Evolutionary conservation across 1,139 yeast genomes (phyloP), one percentile per base, ranked within the genome.

Genomic region (Yamadazyma triangularis): DNA sequence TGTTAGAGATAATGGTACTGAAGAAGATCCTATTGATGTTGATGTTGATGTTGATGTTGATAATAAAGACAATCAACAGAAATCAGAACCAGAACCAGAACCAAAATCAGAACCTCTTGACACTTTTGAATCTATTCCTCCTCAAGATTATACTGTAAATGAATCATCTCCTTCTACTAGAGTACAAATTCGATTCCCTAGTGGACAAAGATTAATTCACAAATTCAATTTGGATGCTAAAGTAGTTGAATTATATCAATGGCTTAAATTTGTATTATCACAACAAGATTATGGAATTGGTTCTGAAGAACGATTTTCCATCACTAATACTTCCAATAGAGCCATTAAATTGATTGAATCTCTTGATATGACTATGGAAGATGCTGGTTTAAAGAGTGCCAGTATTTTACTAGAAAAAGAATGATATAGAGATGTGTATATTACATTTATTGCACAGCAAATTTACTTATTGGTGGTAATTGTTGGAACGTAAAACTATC

Each of bases 111-210:
- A 40, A 34, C 37, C 49, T 34, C 13, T 8, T 4, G 57, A 51
- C 33, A 38, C 49, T n/a, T 73, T 77, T 41, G 70, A 67, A 6
- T 33, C 57, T 0, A 76, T 80, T 13, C 35, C 47, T 13, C 67
- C 91, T 0, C 44, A 51, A 1, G 66, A 69, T 22, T 78, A 79
- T 35, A 59, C 60, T 0, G 95, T 85, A 42, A 62, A 77, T 1
- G 55, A 57, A n/a, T 70, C 78, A 0, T 69, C 70, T 3, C 57
- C 71, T 1, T 71, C 77, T 1, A 86, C 96, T 1, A 66, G 98
- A 45, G 73, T 93, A 15, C 98, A 91, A 56, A 71, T 93, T 13
- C 70, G 97, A 36, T 74, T 87, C 26, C 94, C 93, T 12, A 88
- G 83, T 47, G 97, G 97, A 14, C 73, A 80, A 33, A 67, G 97